These are phyloP conservation scores for Trypanosoma platydactyli DNA, from an alignment of 208 protist genomes.

Conservation along the genomic window DNA sequence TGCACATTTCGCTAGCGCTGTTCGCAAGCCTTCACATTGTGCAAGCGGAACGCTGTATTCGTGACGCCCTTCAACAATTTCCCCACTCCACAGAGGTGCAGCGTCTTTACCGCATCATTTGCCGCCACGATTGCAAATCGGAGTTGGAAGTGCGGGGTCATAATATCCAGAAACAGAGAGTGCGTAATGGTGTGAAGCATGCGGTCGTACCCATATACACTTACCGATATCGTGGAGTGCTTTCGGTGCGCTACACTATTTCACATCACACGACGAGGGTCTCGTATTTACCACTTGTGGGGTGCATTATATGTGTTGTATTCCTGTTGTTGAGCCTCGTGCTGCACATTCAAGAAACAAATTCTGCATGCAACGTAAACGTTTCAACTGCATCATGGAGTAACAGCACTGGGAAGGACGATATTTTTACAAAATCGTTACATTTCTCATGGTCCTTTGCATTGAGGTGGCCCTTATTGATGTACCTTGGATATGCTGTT, in stretches of 20 bases:
- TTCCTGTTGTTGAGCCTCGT: background rate
- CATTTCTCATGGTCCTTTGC: conserved; percentile 22
- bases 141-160: background rate
- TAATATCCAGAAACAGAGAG: background rate
- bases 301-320: conserved; percentile 6
- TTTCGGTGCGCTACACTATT: conserved; percentile 14
- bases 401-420: background rate
- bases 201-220: background rate
- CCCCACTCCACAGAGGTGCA: conserved; percentile 26
- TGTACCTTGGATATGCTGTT: conserved; percentile 15
- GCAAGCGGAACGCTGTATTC: conserved; percentile 18
- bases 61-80: conserved; percentile 21
- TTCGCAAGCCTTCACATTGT: conserved; percentile 29
- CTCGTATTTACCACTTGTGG: conserved; percentile 2
- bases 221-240: conserved; percentile 21
- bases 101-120: conserved; percentile 21
- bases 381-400: conserved; percentile 3
- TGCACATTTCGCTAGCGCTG: conserved; percentile 14
- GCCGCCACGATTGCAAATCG: background rate
- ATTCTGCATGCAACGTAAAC: background rate
- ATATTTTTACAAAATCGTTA: background rate
- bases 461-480: conserved; percentile 3
- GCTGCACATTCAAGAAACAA: conserved; percentile 5
- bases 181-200: background rate
- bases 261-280: background rate